These are phyloP conservation scores for Tylopilus felleus DNA, from an alignment of 768 basidiomycete species.

Conservation along the genomic window DNA sequence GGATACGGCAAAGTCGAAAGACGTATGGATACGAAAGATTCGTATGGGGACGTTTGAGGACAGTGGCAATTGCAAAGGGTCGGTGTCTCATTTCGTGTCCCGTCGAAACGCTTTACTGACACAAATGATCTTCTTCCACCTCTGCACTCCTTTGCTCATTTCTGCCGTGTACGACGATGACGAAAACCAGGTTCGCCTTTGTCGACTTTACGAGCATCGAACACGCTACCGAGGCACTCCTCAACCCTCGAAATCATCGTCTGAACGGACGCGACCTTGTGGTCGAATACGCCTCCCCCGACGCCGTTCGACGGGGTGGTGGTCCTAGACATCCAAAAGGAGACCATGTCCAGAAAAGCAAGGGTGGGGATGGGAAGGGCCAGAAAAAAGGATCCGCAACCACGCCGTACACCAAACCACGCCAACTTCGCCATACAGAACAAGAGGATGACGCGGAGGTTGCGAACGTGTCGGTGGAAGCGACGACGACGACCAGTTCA, in stretches of 20 bases:
- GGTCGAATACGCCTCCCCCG: conserved; percentile 85
- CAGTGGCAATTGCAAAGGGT: conserved; percentile 95
- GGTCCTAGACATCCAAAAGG: conserved; percentile 21
- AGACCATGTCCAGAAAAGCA: conserved; percentile 20
- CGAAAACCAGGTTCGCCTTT: conserved; percentile 74
- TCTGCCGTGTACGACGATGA: neutral
- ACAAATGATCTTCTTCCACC: neutral
- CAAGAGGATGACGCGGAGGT: conserved; percentile 5
- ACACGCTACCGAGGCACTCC: conserved; percentile 76
- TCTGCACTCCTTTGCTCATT: neutral
- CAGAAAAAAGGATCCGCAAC: conserved; percentile 1
- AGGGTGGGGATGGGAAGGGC: conserved; percentile 8
- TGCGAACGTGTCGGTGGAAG: neutral
- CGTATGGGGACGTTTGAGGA: conserved; percentile 97
- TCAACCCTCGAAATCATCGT: conserved; percentile 80
- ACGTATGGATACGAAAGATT: conserved; percentile 71
- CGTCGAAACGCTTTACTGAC: neutral
- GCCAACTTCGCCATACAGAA: conserved; percentile 1
- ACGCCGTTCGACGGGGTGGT: conserved; percentile 84
- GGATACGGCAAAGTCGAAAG: conserved; percentile 17
- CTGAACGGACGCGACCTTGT: conserved; percentile 82
- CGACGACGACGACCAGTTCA: neutral
- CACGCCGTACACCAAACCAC: neutral
- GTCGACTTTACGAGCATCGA: conserved; percentile 82
- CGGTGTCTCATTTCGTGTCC: conserved; percentile 22